Evolutionary conservation across 2,329 filamentous ascomycete species (phyloP).

Genomic region (Exophiala calicioides): DNA sequence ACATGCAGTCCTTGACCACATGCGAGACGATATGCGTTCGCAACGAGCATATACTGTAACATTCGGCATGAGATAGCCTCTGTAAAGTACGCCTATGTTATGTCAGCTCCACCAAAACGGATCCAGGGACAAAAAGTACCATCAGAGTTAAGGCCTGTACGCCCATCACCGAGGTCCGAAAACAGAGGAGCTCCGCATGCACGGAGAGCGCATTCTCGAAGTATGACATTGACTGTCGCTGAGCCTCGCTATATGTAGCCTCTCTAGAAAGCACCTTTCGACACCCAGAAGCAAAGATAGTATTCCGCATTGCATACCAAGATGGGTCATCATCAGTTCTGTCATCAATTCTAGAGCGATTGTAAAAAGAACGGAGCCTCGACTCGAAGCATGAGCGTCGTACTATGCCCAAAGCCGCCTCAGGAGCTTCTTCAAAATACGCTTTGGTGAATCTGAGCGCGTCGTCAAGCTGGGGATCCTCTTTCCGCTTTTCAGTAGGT

Average conservation of each 20-base stretch:
- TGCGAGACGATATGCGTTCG: slow-evolving; percentile 8
- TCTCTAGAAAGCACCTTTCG: background rate
- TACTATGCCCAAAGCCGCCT: slow-evolving; percentile 5
- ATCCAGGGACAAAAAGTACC: slow-evolving; percentile 1
- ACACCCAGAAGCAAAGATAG: slow-evolving; percentile 7
- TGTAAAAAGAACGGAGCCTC: slow-evolving; percentile 3
- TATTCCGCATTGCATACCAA: slow-evolving; percentile 11
- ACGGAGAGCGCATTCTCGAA: slow-evolving; percentile 16
- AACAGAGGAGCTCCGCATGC: slow-evolving; percentile 10
- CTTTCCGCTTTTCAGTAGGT: too few relatives aligned
- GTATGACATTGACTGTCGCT: slow-evolving; percentile 4
- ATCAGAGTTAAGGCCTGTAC: slow-evolving; percentile 14
- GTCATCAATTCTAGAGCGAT: too few relatives aligned
- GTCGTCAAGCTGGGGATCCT: too few relatives aligned
- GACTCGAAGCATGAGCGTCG: slow-evolving; percentile 7
- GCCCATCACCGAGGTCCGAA: slow-evolving; percentile 2
- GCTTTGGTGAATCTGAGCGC: slow-evolving; percentile 7
- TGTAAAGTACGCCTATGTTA: slow-evolving; percentile 5
- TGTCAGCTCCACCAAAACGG: slow-evolving; percentile 1
- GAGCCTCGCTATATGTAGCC: background rate
- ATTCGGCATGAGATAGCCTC: slow-evolving; percentile 4
- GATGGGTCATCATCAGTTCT: slow-evolving; percentile 2
- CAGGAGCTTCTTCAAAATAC: slow-evolving; percentile 7
- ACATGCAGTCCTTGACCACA: slow-evolving; percentile 3
- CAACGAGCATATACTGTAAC: slow-evolving; percentile 9